A percentile compares a stretch with the other conserved stretches of the same genome.
These are phyloP conservation scores for Fraxinus albicans DNA, from an alignment of 305 asterid species.

Conservation along the genomic window DNA sequence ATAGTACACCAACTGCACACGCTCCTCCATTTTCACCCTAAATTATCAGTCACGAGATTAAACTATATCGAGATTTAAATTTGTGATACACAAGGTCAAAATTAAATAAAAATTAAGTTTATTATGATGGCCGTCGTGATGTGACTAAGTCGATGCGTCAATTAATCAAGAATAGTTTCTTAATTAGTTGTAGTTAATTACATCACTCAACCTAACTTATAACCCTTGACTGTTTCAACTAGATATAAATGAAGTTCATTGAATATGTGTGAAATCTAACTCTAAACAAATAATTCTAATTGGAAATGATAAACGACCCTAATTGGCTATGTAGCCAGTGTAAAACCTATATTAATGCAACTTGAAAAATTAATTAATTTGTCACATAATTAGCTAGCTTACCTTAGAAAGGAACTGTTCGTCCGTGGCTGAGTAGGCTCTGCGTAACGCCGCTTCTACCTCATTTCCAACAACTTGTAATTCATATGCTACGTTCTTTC, in stretches of 20 bases:
- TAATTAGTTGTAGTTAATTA: neutral
- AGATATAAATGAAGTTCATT: neutral
- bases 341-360: neutral
- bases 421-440: conserved; percentile 45
- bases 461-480: conserved; percentile 9
- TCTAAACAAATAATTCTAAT: neutral
- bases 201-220: neutral
- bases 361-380: neutral
- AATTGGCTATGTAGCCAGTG: neutral
- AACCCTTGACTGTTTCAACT: neutral
- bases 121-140: neutral
- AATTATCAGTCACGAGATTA: neutral
- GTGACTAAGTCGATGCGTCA: neutral
- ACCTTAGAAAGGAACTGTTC: conserved; percentile 40
- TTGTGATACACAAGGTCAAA: neutral
- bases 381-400: neutral
- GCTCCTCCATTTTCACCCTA: conserved; percentile 51
- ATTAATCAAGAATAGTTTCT: neutral
- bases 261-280: neutral
- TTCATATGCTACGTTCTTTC: conserved; percentile 38
- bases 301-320: neutral
- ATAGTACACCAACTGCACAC: conserved; percentile 46
- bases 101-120: neutral
- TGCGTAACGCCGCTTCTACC: conserved; percentile 37
- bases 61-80: neutral